phyloP scores from a whole-genome alignment of 2,329 filamentous ascomycete genomes.

The Clonostachys sp. region DNA sequence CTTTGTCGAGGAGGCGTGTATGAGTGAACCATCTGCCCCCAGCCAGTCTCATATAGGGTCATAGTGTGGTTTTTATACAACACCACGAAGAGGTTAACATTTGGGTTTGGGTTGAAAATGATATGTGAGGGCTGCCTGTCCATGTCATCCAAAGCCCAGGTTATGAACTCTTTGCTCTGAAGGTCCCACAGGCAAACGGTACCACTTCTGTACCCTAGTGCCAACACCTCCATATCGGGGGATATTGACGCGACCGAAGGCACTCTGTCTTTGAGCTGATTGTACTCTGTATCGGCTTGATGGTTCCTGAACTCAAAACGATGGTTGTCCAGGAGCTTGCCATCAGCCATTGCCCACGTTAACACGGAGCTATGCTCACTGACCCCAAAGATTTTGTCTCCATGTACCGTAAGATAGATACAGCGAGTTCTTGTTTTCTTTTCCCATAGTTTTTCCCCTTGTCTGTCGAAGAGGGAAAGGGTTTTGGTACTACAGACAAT shows the following conservation, averaged over 20 bases:
- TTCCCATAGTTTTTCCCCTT: constrained; percentile 7
- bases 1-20: background rate
- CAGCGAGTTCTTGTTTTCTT: background rate
- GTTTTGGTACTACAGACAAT: constrained; percentile 4
- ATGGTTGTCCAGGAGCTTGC: constrained; percentile 7
- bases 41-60: constrained; percentile 10
- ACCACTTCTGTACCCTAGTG: constrained; percentile 9
- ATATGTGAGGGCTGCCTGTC: constrained; percentile 5
- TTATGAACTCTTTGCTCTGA: constrained; percentile 6
- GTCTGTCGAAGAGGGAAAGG: constrained; percentile 5
- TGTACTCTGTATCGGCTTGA: constrained; percentile 2
- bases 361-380: constrained; percentile 6
- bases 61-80: constrained; percentile 9
- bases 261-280: background rate
- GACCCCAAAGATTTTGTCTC: constrained; percentile 2
- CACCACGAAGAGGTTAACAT: constrained; percentile 10
- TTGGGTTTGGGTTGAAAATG: constrained; percentile 13
- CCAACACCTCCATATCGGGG: constrained; percentile 1
- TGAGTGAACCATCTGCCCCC: constrained; percentile 4
- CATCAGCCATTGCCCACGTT: constrained; percentile 8
- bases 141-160: constrained; percentile 10
- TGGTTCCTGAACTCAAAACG: constrained; percentile 3
- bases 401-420: too few relatives aligned
- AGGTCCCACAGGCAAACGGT: constrained; percentile 12
- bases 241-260: background rate